Conservation (phyloP, 345 rosid genomes). For the Bruguiera sexangula region DNA sequence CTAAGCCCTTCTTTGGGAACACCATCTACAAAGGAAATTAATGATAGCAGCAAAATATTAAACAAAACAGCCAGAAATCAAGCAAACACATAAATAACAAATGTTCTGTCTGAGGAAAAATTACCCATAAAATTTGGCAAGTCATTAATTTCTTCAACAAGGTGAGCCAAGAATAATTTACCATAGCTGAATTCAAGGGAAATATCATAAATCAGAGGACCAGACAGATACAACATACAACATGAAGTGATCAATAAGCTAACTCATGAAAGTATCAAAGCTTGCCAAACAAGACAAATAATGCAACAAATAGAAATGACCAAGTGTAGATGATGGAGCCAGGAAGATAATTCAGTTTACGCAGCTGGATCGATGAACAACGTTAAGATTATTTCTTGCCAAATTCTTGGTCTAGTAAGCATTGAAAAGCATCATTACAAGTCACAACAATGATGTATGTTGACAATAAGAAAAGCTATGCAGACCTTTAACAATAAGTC, state of each 20-base stretch:
- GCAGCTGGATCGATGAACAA: neutral
- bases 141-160: slow-evolving; percentile 65
- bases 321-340: neutral
- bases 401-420: neutral
- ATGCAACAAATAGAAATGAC: neutral
- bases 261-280: neutral
- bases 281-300: neutral
- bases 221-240: slow-evolving; percentile 4
- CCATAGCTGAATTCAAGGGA: slow-evolving; percentile 53
- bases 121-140: slow-evolving; percentile 72
- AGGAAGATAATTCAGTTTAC: neutral
- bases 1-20: slow-evolving; percentile 99
- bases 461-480: neutral
- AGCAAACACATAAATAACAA: slow-evolving; percentile 13
- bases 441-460: neutral
- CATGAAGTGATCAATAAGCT: slow-evolving; percentile 2
- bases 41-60: slow-evolving; percentile 7
- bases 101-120: slow-evolving; percentile 17
- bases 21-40: slow-evolving; percentile 63
- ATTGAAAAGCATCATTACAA: neutral
- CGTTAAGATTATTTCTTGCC: neutral
- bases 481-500: neutral
- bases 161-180: slow-evolving; percentile 60
- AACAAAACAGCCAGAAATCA: neutral
- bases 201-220: slow-evolving; percentile 10